Conservation (phyloP, 1,139 yeast genomes). For the Yamadazyma jaroonii region DNA sequence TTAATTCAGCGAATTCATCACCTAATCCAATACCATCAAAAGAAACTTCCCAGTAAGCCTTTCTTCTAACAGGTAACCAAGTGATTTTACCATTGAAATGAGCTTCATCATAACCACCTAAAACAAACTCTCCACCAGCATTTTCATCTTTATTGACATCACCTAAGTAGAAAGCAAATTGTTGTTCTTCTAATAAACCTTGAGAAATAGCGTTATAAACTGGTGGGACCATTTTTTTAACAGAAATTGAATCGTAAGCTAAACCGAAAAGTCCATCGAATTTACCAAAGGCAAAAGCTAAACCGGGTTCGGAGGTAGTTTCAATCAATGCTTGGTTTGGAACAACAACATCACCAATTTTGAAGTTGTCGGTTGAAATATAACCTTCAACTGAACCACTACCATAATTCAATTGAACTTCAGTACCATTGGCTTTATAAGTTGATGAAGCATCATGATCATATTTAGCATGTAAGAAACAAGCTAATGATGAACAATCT, state of each 20-base stretch:
- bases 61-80: conserved; percentile 96
- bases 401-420: conserved; percentile 84
- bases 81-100: conserved; percentile 79
- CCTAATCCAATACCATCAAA: conserved; percentile 90
- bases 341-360: conserved; percentile 79
- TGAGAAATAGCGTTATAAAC: conserved; percentile 80
- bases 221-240: conserved; percentile 87
- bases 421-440: conserved; percentile 82
- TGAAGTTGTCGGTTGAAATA: conserved; percentile 78
- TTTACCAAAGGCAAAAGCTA: conserved; percentile 97
- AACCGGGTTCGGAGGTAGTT: conserved; percentile 95
- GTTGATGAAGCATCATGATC: conserved; percentile 78
- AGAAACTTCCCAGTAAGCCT: conserved; percentile 98
- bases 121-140: conserved; percentile 87
- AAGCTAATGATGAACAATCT: conserved; percentile 90
- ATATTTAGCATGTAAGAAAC: conserved; percentile 88
- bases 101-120: conserved; percentile 86
- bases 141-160: conserved; percentile 62
- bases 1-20: conserved; percentile 80
- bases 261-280: conserved; percentile 96
- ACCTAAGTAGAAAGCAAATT: conserved; percentile 88
- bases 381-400: conserved; percentile 91
- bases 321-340: conserved; percentile 93
- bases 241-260: conserved; percentile 89
- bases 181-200: conserved; percentile 78